phyloP scores from a whole-genome alignment of 805 yeast genomes.

The Ogataea trehaloabstinens region DNA sequence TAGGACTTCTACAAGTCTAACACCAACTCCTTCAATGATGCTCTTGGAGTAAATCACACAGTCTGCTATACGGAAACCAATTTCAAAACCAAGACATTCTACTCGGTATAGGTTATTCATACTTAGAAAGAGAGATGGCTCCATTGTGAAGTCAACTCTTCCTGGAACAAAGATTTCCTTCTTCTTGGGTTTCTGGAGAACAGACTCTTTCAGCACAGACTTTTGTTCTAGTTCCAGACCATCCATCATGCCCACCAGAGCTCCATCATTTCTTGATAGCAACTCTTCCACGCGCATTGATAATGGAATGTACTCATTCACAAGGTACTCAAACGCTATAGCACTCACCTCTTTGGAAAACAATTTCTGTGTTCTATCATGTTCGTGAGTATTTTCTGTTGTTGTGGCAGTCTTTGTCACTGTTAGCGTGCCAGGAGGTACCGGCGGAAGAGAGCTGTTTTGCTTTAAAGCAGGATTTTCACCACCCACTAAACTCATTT shows the following conservation, averaged over 20 bases:
- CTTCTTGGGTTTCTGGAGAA: conserved; percentile 6
- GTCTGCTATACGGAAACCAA: conserved; percentile 33
- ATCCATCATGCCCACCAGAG: conserved; percentile 13
- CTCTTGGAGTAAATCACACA: conserved; percentile 27
- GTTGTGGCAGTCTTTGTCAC: too few species aligned
- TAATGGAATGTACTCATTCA: conserved; percentile 76
- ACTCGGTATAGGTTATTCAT: conserved; percentile 59
- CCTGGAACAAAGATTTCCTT: conserved; percentile 32
- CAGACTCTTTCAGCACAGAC: neutral
- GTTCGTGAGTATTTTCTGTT: neutral
- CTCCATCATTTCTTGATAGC: conserved; percentile 29
- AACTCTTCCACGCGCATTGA: conserved; percentile 61
- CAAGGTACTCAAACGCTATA: conserved; percentile 56
- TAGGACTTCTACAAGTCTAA: conserved; percentile 55
- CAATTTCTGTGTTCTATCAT: conserved; percentile 10
- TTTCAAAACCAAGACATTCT: conserved; percentile 65
- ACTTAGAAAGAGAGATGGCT: conserved; percentile 33
- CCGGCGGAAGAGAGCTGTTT: neutral
- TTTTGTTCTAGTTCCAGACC: conserved; percentile 12
- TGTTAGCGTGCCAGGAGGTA: neutral
- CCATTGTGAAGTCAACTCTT: conserved; percentile 36
- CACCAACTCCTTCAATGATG: conserved; percentile 18
- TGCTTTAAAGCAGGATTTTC: conserved; percentile 1
- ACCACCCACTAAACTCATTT: neutral
- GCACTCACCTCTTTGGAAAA: conserved; percentile 47